Evolutionary conservation across 148 eudicot genomes (phyloP).

Genomic region (Polygonum maritimum): DNA sequence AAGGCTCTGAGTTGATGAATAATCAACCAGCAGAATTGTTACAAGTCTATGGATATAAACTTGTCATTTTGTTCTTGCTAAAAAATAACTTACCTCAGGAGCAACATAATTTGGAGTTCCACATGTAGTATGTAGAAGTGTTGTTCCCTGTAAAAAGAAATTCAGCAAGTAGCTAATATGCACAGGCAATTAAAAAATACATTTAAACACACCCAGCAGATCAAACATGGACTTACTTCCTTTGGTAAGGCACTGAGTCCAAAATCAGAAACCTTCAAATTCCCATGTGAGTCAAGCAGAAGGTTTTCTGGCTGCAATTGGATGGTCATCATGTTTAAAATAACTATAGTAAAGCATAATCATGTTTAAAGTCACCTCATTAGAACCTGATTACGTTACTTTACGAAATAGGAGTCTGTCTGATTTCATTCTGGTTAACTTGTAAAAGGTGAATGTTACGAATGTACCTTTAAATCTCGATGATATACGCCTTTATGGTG

Average conservation of each 20-base stretch:
- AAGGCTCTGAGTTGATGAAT: neutral
- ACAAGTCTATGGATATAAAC: neutral
- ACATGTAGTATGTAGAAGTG: conserved; percentile 90
- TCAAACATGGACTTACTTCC: conserved; percentile 42
- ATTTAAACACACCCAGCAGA: neutral
- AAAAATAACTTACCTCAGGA: conserved; percentile 58
- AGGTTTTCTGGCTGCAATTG: conserved; percentile 81
- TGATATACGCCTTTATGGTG: conserved; percentile 93
- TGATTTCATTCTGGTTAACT: neutral
- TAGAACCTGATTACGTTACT: neutral
- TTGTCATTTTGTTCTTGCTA: neutral
- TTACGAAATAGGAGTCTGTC: neutral
- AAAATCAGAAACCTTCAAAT: conserved; percentile 96
- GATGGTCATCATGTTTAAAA: neutral
- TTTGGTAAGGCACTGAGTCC: conserved; percentile 90
- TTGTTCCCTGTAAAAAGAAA: conserved; percentile 60
- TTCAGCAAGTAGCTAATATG: conserved; percentile 9
- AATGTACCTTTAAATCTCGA: conserved; percentile 81
- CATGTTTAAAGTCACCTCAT: neutral
- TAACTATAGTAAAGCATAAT: neutral
- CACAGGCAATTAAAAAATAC: neutral
- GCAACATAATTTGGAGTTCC: conserved; percentile 99
- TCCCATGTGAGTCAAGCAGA: conserved; percentile 66
- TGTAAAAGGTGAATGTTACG: conserved; percentile 25
- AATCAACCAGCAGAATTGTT: no score